Conservation (phyloP, 2,329 filamentous ascomycete species). For the Aspergillus novoparasiticus region DNA sequence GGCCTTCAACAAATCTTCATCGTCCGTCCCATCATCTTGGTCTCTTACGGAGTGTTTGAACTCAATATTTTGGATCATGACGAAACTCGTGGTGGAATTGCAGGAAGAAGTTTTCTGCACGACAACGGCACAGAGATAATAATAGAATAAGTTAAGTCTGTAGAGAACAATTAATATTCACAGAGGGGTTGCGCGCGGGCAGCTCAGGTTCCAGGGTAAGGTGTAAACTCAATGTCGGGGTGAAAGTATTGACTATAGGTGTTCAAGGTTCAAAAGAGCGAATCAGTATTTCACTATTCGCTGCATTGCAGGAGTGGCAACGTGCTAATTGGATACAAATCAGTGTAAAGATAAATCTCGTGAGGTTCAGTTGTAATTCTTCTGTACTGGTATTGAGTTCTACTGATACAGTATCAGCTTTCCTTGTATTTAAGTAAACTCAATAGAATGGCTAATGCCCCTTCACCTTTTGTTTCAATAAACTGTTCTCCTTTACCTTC, state of each 20-base stretch:
- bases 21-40: conserved; percentile 52
- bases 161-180: background rate
- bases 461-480: background rate
- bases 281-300: background rate
- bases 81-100: conserved; percentile 1
- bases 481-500: background rate
- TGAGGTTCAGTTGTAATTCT: background rate
- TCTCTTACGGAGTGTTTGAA: conserved; percentile 24
- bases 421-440: background rate
- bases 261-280: background rate
- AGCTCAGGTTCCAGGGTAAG: background rate
- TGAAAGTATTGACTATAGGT: background rate
- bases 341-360: background rate
- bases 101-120: background rate
- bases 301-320: background rate
- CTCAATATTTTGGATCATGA: conserved; percentile 33
- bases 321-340: background rate
- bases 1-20: conserved; percentile 62
- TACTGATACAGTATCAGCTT: background rate
- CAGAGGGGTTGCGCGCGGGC: background rate
- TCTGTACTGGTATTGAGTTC: background rate
- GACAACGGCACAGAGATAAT: background rate
- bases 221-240: background rate
- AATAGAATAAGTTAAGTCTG: background rate
- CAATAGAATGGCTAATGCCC: background rate